Conservation (phyloP, 768 basidiomycete species). For the Russula olivacea region DNA sequence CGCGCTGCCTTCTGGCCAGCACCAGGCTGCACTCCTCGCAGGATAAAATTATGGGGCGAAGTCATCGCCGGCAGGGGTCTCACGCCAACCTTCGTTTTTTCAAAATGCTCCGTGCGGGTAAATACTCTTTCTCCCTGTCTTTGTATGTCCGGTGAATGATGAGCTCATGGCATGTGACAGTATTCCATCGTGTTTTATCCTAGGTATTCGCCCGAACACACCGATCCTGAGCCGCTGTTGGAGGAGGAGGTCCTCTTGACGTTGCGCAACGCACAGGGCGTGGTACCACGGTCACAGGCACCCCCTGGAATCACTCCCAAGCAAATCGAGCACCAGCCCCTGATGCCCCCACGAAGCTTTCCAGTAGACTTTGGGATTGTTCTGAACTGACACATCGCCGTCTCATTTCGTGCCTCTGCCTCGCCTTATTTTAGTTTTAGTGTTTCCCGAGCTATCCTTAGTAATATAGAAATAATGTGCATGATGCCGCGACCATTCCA, state of each 20-base stretch:
- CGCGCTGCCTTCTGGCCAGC: slow-evolving; percentile 17
- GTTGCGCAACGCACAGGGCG: slow-evolving; percentile 24
- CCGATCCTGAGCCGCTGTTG: slow-evolving; percentile 13
- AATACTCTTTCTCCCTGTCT: neutral
- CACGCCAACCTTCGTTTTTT: slow-evolving; percentile 17
- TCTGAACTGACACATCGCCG: neutral
- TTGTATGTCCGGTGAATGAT: too few species aligned
- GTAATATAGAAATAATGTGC: neutral
- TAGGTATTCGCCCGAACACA: neutral
- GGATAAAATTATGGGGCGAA: slow-evolving; percentile 15
- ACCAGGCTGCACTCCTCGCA: neutral
- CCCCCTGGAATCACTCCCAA: neutral
- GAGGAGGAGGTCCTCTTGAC: slow-evolving; percentile 25
- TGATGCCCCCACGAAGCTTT: neutral
- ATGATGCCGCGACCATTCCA: neutral
- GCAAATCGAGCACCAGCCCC: neutral
- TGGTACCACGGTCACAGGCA: slow-evolving; percentile 4
- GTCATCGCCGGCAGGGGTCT: neutral
- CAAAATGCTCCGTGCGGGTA: slow-evolving; percentile 14
- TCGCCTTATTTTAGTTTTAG: too few species aligned
- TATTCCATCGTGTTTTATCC: slow-evolving; percentile 16
- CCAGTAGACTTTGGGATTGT: neutral
- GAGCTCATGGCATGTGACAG: slow-evolving; percentile 5
- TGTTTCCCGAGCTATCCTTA: neutral
- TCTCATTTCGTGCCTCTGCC: neutral